phyloP scores from a whole-genome alignment of 1,139 yeast genomes.

The Pichia kudriavzevii region DNA sequence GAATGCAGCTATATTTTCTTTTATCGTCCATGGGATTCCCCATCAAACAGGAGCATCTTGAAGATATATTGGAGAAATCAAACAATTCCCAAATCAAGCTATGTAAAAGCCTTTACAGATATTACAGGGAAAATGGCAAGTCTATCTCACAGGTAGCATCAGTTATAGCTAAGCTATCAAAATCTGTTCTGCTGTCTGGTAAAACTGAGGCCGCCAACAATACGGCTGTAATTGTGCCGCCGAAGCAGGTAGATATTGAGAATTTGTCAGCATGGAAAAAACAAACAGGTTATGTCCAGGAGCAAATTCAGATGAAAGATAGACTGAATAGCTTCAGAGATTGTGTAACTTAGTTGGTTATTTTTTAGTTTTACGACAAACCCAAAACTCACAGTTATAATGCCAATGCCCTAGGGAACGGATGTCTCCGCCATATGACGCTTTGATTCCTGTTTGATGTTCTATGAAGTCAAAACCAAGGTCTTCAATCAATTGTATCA shows the following conservation, averaged over 20 bases:
- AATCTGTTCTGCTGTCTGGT: constrained; percentile 6
- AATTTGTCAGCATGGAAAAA: constrained; percentile 19
- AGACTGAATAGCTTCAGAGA: constrained; percentile 5
- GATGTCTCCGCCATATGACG: constrained; percentile 52
- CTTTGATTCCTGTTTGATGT: constrained; percentile 37
- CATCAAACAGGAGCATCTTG: constrained; percentile 32
- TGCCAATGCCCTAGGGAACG: constrained; percentile 48
- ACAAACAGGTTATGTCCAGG: constrained; percentile 14
- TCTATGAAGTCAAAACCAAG: constrained; percentile 50
- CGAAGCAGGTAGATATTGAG: constrained; percentile 14
- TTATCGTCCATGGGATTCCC: constrained; percentile 38
- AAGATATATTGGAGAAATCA: constrained; percentile 31
- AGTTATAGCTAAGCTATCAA: constrained; percentile 18
- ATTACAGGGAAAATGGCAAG: constrained; percentile 32
- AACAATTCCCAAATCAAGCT: constrained; percentile 31
- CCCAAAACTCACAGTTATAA: constrained; percentile 71
- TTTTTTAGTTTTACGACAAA: constrained; percentile 34
- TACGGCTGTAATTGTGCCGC: constrained; percentile 2
- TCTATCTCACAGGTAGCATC: constrained; percentile 20
- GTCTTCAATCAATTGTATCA: constrained; percentile 39
- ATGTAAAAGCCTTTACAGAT: constrained; percentile 32
- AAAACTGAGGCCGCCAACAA: neutral
- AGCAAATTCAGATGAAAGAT: constrained; percentile 5
- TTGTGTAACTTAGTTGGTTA: neutral
- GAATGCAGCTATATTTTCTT: constrained; percentile 35